phyloP scores from a whole-genome alignment of 257 asterid genomes.

The Nyctanthes arbortristis region DNA sequence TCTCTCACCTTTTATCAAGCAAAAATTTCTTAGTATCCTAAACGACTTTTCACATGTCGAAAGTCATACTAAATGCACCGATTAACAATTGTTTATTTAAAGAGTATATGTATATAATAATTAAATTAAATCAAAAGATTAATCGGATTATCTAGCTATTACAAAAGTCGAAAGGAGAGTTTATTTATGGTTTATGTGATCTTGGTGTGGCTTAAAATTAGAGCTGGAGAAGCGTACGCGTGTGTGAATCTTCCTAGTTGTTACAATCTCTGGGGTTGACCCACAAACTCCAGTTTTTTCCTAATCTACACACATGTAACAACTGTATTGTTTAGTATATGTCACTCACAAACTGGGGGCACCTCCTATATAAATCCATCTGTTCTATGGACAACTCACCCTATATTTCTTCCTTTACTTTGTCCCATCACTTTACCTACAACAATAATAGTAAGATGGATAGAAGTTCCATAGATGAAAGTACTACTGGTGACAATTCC shows the following conservation, averaged over 20 bases:
- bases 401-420: not conserved
- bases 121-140: no score
- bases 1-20: no score
- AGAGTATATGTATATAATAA: no score
- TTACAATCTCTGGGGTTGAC: constrained; percentile 65
- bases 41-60: no score
- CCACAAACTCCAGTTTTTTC: constrained; percentile 41
- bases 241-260: constrained; percentile 73
- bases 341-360: constrained; percentile 7
- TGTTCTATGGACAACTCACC: constrained; percentile 19
- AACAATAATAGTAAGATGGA: constrained; percentile 32
- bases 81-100: no score
- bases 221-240: not conserved
- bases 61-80: no score
- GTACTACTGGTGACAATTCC: constrained; percentile 49
- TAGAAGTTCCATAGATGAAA: constrained; percentile 51
- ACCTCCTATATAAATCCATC: constrained; percentile 28
- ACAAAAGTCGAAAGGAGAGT: no score
- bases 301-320: constrained; percentile 10
- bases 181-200: no score
- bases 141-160: no score
- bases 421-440: not conserved
- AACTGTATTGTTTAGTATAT: not conserved
- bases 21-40: no score
- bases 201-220: no score